Percentiles rank a stretch among this genome's conserved stretches.
Evolutionary conservation across 352 stramenopile species (phyloP).

Genomic region (Phytopythium montanum): DNA sequence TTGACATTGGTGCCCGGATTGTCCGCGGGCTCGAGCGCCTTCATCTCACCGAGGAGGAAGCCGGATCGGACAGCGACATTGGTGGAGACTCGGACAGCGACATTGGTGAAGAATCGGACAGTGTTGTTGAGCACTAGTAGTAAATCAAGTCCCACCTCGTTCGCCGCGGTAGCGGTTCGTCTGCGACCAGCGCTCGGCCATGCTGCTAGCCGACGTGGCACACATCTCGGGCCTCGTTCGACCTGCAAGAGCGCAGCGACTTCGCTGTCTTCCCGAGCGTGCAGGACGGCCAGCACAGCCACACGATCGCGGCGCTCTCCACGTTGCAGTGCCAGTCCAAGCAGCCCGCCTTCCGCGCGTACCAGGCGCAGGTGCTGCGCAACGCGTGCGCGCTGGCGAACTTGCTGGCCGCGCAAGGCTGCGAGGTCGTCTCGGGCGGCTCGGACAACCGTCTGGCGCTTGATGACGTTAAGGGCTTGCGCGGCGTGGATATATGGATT

Average conservation of each 20-base stretch:
- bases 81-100: no score
- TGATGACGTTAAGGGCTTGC: slow-evolving; percentile 95
- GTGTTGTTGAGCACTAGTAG: neutral
- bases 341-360: slow-evolving; percentile 95
- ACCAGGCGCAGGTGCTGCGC: slow-evolving; percentile 94
- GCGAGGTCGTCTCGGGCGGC: slow-evolving; percentile 96
- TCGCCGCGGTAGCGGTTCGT: slow-evolving; percentile 39
- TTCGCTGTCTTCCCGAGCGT: slow-evolving; percentile 99
- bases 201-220: slow-evolving; percentile 99
- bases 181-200: slow-evolving; percentile 91
- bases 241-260: slow-evolving; percentile 99
- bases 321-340: slow-evolving; percentile 97
- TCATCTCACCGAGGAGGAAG: no score
- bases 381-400: slow-evolving; percentile 90
- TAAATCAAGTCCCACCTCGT: neutral
- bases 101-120: no score
- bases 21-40: no score
- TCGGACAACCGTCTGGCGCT: slow-evolving; percentile 99
- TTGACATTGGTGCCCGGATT: no score
- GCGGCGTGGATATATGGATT: no score
- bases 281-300: slow-evolving; percentile 99
- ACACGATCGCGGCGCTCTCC: slow-evolving; percentile 98
- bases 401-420: slow-evolving; percentile 90
- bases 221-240: slow-evolving; percentile 99
- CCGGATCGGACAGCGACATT: no score